Percentiles rank a stretch among this genome's conserved stretches.
Conservation (phyloP, 345 rosid species). For the Brassica rapa region DNA sequence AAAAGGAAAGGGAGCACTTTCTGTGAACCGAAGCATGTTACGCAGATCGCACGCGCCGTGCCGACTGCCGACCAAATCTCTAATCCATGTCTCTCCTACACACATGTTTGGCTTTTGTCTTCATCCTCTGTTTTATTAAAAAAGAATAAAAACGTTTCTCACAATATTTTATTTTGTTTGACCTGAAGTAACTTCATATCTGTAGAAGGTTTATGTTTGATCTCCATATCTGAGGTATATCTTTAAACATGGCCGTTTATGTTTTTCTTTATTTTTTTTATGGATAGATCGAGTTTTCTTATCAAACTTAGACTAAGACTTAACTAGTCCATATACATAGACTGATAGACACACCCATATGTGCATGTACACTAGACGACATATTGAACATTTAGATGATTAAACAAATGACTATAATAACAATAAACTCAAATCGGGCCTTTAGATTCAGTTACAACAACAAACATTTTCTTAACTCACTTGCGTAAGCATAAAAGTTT, state of each 20-base stretch:
- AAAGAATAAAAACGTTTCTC: not conserved
- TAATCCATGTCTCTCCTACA: constrained; percentile 33
- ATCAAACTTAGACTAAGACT: constrained; percentile 15
- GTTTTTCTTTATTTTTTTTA: not conserved
- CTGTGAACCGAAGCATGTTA: constrained; percentile 40
- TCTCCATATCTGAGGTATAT: constrained; percentile 20
- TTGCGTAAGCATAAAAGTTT: constrained; percentile 6
- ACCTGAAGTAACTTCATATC: constrained; percentile 1
- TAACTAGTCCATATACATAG: constrained; percentile 31
- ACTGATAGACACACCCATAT: constrained; percentile 35
- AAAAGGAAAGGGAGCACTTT: constrained; percentile 23
- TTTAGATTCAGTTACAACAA: constrained; percentile 5
- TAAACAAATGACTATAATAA: not conserved
- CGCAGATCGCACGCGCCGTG: constrained; percentile 41
- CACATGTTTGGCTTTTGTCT: constrained; percentile 36
- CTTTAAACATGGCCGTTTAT: constrained; percentile 29
- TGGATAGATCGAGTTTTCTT: constrained; percentile 1
- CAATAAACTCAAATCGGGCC: not conserved
- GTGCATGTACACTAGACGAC: constrained; percentile 36
- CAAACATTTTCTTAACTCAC: not conserved
- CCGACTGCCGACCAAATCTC: constrained; percentile 42
- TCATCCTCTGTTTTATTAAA: constrained; percentile 6
- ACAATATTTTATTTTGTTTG: not conserved
- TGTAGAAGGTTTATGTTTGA: constrained; percentile 1
- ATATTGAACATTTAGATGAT: not conserved